A percentile compares a stretch with the other conserved stretches of the same genome.
phyloP scores from a whole-genome alignment of 805 yeast genomes.

The Komagataella kurtzmanii region DNA sequence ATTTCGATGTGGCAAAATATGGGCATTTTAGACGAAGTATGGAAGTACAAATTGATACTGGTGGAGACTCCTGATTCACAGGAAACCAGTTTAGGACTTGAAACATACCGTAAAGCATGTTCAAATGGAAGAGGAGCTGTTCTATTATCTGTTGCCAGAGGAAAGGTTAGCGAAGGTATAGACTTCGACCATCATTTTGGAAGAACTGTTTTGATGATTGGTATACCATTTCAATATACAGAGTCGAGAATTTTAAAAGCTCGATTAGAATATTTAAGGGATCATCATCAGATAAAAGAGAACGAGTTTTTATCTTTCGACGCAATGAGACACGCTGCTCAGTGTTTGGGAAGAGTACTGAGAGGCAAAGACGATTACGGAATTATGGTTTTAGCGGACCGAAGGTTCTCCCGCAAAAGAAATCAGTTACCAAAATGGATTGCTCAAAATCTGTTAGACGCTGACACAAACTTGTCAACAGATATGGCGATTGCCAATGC shows the following conservation, averaged over 20 bases:
- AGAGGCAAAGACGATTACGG: slow-evolving; percentile 99
- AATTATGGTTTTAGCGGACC: slow-evolving; percentile 93
- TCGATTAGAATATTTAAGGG: slow-evolving; percentile 83
- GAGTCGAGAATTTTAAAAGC: slow-evolving; percentile 95
- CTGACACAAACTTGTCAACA: slow-evolving; percentile 84
- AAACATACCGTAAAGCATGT: slow-evolving; percentile 92
- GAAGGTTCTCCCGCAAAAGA: slow-evolving; percentile 79
- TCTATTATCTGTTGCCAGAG: slow-evolving; percentile 93
- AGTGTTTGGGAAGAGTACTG: slow-evolving; percentile 91
- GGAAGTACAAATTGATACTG: slow-evolving; percentile 90
- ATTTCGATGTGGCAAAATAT: slow-evolving; percentile 98
- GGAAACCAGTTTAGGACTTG: slow-evolving; percentile 90
- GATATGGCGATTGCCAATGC: slow-evolving; percentile 97
- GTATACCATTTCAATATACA: slow-evolving; percentile 97
- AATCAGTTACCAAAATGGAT: slow-evolving; percentile 95
- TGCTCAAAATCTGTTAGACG: slow-evolving; percentile 81
- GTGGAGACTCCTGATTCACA: slow-evolving; percentile 99
- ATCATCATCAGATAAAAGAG: slow-evolving; percentile 84
- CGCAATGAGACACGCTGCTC: slow-evolving; percentile 99
- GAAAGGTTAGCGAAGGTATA: slow-evolving; percentile 96
- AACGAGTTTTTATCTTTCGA: slow-evolving; percentile 93
- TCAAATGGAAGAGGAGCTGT: slow-evolving; percentile 97
- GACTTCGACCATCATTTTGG: slow-evolving; percentile 99
- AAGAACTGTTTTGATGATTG: slow-evolving; percentile 94
- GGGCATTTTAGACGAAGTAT: slow-evolving; percentile 96